These are phyloP conservation scores for Solanum hybrid DNA, from an alignment of 305 asterid species.

Conservation along the genomic window DNA sequence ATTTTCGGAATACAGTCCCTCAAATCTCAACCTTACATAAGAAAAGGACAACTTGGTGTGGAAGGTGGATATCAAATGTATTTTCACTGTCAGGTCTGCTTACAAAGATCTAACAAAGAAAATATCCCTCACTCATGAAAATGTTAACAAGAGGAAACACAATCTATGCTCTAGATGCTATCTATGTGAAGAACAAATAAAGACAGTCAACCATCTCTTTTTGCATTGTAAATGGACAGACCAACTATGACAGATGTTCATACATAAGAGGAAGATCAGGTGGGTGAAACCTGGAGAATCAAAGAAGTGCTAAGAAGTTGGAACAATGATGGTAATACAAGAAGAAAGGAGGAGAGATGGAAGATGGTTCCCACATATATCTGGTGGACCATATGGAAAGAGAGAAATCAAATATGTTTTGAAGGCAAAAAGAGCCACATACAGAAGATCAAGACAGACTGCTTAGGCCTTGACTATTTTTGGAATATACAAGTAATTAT, in stretches of 20 bases:
- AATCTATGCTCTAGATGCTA: too few relatives aligned
- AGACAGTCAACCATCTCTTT: too few relatives aligned
- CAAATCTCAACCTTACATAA: not conserved
- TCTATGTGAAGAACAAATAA: not conserved
- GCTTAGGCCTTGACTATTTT: not conserved
- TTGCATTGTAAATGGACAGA: too few relatives aligned
- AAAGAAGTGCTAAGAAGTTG: not conserved
- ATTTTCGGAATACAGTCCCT: not conserved
- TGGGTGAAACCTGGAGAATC: not conserved
- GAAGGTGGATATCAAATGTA: not conserved
- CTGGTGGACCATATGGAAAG: not conserved
- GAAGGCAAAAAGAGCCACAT: not conserved
- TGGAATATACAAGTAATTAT: not conserved
- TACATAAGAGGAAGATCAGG: not conserved
- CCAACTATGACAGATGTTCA: not conserved
- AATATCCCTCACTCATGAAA: not conserved
- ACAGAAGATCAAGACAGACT: not conserved
- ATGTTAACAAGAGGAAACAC: too few relatives aligned
- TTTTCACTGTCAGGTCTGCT: not conserved
- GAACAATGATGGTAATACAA: not conserved
- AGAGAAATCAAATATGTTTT: not conserved
- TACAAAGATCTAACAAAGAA: not conserved
- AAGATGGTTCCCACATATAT: not conserved
- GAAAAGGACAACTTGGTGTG: not conserved
- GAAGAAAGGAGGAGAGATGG: not conserved